Conservation (phyloP, 2,329 filamentous ascomycete species). For the Fusarium nelsonii region DNA sequence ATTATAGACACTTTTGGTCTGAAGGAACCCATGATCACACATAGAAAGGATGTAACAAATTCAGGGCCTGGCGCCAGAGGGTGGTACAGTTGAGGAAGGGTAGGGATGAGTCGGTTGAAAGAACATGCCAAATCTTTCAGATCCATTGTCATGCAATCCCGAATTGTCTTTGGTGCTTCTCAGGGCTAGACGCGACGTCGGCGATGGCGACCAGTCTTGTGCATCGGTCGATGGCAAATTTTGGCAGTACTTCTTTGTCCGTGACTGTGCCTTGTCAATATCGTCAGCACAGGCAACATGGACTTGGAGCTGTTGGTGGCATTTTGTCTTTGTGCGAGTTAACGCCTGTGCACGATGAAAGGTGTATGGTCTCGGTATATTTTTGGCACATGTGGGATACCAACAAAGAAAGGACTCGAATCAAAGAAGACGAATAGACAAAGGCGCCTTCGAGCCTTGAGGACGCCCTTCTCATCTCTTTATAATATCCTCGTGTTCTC, state of each 20-base stretch:
- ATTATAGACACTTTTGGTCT: conserved; percentile 83
- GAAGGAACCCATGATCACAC: conserved; percentile 83
- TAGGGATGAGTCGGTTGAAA: neutral
- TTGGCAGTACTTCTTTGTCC: conserved; percentile 29
- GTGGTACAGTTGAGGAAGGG: conserved; percentile 70
- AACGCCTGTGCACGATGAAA: conserved; percentile 1
- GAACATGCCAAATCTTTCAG: conserved; percentile 3
- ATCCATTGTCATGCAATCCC: conserved; percentile 20
- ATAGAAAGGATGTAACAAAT: conserved; percentile 72
- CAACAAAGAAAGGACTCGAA: conserved; percentile 15
- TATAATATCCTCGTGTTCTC: conserved; percentile 15
- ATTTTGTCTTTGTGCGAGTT: conserved; percentile 17
- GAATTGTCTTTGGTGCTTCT: conserved; percentile 8
- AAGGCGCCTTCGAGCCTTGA: conserved; percentile 15
- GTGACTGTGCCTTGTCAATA: neutral
- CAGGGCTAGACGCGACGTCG: conserved; percentile 6
- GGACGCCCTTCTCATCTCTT: neutral
- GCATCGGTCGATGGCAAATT: conserved; percentile 13
- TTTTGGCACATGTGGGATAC: conserved; percentile 16
- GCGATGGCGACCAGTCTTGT: conserved; percentile 14
- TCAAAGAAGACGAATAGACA: conserved; percentile 28
- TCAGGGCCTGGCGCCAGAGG: conserved; percentile 67
- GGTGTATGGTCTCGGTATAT: conserved; percentile 15
- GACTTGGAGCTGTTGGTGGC: neutral
- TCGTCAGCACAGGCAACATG: neutral